These are phyloP conservation scores for Gloeostereum incarnatum DNA, from an alignment of 768 basidiomycete species.

Conservation along the genomic window DNA sequence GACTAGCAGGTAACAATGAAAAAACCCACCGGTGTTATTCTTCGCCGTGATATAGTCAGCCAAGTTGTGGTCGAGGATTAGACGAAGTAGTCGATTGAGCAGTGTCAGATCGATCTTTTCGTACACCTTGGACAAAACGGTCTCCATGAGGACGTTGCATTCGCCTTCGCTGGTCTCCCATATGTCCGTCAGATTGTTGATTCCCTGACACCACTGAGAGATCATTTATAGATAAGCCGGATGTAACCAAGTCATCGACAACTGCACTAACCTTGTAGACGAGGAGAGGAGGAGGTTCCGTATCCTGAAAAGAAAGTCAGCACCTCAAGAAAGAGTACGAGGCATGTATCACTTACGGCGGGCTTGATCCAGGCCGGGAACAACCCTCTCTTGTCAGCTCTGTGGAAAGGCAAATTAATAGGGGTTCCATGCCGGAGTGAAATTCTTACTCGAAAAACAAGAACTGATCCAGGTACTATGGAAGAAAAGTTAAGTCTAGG, in stretches of 20 bases:
- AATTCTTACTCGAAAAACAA: conserved; percentile 79
- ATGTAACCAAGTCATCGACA: not conserved
- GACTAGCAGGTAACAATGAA: not conserved
- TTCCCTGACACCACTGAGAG: conserved; percentile 88
- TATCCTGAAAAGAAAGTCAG: conserved; percentile 40
- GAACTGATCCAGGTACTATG: conserved; percentile 92
- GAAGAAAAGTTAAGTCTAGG: conserved; percentile 7
- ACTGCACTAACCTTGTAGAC: conserved; percentile 66
- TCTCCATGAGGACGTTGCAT: conserved; percentile 99
- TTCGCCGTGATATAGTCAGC: conserved; percentile 99
- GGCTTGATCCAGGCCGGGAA: conserved; percentile 99
- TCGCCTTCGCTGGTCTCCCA: conserved; percentile 99
- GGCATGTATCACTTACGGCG: conserved; percentile 31
- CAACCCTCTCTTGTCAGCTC: conserved; percentile 91
- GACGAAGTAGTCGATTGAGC: conserved; percentile 88
- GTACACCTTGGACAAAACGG: conserved; percentile 93
- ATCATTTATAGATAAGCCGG: conserved; percentile 1
- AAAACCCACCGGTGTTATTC: conserved; percentile 73
- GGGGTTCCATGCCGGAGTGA: not conserved
- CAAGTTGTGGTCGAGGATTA: conserved; percentile 97
- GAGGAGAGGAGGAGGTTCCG: conserved; percentile 91
- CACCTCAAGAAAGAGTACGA: not conserved
- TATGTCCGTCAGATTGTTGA: conserved; percentile 96
- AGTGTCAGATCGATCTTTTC: conserved; percentile 98
- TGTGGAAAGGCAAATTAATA: conserved; percentile 12